Evolutionary conservation across 805 yeast species (phyloP), one percentile per base, ranked within the genome.

Genomic region (Lachancea sp.): DNA sequence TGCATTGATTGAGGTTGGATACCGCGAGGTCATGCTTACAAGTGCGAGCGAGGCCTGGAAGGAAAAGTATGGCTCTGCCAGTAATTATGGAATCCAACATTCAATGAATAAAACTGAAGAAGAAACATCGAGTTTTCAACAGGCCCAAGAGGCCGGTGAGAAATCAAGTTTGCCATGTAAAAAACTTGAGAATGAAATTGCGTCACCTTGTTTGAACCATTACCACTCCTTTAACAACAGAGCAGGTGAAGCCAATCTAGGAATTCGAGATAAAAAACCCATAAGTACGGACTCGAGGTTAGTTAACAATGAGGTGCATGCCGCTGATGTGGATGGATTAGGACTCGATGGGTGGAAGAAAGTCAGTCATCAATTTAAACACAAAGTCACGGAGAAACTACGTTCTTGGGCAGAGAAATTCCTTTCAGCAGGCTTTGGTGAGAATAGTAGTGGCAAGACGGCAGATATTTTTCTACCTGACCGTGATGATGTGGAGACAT

Each of bases 191-290:
- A 18, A 23, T 11, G 24, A 24, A 8, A 22, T 16, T 17, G 6
- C 17, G 7, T 17, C 29, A 13, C 22, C 33, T 18, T 28, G 12
- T 28, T 15, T 23, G 28, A 29, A 29, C 11, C 43, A 40, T 28
- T 62, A 58, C 41, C 70, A 70, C 45, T 80, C 95, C 0, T 90
- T 89, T 65, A 90, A 89, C 59, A 78, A 85, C 55, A 71, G 94
- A 53, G 94, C 96, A 0, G 96, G 97, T 21, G 82, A 74, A 41
- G 95, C 86, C 21, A 90, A 90, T 55, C 64, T 68, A 29, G 97
- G 97, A 38, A 74, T 90, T 16, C 68, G 95, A 42, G 96, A 88
- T 44, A 77, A 75, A 55, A 90, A 90, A 65, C 77, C 78, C 41
- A 76, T 78, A 39, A 85, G 96, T 7, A 71, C 80, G 1, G 97